Conservation (phyloP, 768 basidiomycete species). For the Suillus plorans region DNA sequence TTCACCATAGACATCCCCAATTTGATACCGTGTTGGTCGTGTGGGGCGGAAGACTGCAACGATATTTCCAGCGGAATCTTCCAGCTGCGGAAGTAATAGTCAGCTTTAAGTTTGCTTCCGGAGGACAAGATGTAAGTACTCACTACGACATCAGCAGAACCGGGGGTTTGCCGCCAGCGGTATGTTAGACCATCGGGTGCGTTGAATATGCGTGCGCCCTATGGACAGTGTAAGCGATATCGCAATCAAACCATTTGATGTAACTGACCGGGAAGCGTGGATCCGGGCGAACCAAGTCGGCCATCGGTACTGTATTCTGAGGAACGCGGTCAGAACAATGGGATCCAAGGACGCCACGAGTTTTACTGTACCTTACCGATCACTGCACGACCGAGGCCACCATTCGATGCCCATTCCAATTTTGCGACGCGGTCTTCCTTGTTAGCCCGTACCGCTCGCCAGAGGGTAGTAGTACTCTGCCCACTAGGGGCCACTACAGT, state of each 20-base stretch:
- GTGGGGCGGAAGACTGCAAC: constrained; percentile 83
- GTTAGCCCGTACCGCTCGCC: constrained; percentile 78
- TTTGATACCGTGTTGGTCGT: constrained; percentile 75
- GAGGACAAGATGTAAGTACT: constrained; percentile 24
- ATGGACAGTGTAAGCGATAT: constrained; percentile 18
- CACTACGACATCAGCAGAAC: constrained; percentile 59
- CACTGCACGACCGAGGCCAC: constrained; percentile 79
- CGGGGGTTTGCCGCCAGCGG: constrained; percentile 73
- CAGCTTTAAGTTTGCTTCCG: constrained; percentile 2
- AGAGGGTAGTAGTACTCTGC: constrained; percentile 73
- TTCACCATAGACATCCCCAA: constrained; percentile 86
- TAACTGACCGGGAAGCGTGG: constrained; percentile 55
- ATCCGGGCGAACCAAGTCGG: constrained; percentile 76
- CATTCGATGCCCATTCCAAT: constrained; percentile 83
- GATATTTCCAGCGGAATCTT: constrained; percentile 64
- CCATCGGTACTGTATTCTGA: constrained; percentile 78
- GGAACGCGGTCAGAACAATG: constrained; percentile 26
- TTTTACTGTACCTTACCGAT: constrained; percentile 69
- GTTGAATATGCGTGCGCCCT: constrained; percentile 71
- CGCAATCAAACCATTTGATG: constrained; percentile 8
- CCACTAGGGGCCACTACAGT: constrained; percentile 63
- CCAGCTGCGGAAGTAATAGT: constrained; percentile 48
- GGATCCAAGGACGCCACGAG: constrained; percentile 13
- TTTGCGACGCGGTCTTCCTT: constrained; percentile 88
- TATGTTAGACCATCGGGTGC: constrained; percentile 83